Evolutionary conservation across 2,329 filamentous ascomycete species (phyloP).

Genomic region (Xylariaceae sp.): DNA sequence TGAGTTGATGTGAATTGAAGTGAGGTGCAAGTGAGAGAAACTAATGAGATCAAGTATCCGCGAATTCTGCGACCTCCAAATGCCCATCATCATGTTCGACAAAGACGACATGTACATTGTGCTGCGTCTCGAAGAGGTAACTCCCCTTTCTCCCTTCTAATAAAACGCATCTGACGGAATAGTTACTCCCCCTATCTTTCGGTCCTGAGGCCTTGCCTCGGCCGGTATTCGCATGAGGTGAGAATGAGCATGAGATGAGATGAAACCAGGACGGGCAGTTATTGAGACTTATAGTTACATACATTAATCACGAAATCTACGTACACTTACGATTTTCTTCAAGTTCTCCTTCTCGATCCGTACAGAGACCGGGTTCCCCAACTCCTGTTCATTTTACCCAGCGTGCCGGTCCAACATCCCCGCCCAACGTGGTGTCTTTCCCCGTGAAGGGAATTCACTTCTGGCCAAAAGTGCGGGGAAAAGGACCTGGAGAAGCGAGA

Average conservation of each 20-base stretch:
- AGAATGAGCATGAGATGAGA: no score
- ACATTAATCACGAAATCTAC: background rate
- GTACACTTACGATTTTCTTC: no score
- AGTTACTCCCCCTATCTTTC: slow-evolving; percentile 66
- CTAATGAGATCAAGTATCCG: slow-evolving; percentile 51
- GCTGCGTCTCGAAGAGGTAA: slow-evolving; percentile 62
- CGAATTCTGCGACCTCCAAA: slow-evolving; percentile 64
- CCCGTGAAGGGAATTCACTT: no score
- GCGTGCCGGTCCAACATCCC: background rate
- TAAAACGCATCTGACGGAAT: no score
- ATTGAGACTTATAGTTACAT: background rate
- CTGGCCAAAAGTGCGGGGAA: background rate
- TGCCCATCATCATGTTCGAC: slow-evolving; percentile 90
- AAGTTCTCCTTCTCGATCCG: background rate
- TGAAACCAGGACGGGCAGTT: background rate
- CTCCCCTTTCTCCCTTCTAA: slow-evolving; percentile 19
- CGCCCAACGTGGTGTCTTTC: background rate
- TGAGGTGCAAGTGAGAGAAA: no score
- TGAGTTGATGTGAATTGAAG: no score
- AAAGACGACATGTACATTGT: slow-evolving; percentile 68
- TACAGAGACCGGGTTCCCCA: background rate
- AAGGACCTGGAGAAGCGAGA: background rate
- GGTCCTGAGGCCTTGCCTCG: slow-evolving; percentile 55
- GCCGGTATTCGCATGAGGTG: slow-evolving; percentile 29
- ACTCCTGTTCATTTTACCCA: background rate